phyloP scores from a whole-genome alignment of 2,329 filamentous ascomycete genomes.

The Aspergillus latus region DNA sequence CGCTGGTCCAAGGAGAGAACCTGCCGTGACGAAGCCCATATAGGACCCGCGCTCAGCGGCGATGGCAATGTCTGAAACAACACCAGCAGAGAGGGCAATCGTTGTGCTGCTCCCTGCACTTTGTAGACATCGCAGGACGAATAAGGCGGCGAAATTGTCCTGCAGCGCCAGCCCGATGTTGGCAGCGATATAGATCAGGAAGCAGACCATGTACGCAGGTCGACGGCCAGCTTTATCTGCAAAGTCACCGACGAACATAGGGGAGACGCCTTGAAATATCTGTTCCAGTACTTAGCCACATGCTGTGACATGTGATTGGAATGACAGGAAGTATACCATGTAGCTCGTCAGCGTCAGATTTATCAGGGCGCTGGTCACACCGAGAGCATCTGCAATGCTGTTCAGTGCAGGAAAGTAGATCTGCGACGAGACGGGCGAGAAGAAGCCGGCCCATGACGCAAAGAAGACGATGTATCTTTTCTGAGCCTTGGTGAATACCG shows the following conservation, averaged over 20 bases:
- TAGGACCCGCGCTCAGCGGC: conserved; percentile 41
- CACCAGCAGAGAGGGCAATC: conserved; percentile 41
- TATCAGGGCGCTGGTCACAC: conserved; percentile 34
- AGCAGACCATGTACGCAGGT: conserved; percentile 54
- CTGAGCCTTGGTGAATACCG: not conserved
- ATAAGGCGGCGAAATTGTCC: conserved; percentile 37
- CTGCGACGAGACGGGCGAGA: conserved; percentile 47
- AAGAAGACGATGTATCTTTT: conserved; percentile 16
- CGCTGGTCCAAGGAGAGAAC: conserved; percentile 53
- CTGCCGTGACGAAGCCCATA: conserved; percentile 50
- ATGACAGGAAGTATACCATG: conserved; percentile 58
- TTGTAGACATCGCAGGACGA: conserved; percentile 41
- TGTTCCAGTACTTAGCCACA: conserved; percentile 12
- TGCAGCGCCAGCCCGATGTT: conserved; percentile 44
- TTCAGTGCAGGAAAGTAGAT: conserved; percentile 47
- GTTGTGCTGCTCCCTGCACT: conserved; percentile 44
- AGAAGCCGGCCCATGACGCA: conserved; percentile 40
- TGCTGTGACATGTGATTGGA: too few species aligned
- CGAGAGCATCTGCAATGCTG: conserved; percentile 32
- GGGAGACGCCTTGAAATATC: conserved; percentile 56
- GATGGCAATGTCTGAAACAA: conserved; percentile 43
- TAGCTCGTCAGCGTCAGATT: conserved; percentile 64
- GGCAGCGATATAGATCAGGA: conserved; percentile 47
- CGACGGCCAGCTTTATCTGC: conserved; percentile 53
- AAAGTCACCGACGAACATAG: conserved; percentile 53